Evolutionary conservation across 257 asterid species (phyloP), one percentile per base, ranked within the genome.

Genomic region (Nicotiana attenuata): DNA sequence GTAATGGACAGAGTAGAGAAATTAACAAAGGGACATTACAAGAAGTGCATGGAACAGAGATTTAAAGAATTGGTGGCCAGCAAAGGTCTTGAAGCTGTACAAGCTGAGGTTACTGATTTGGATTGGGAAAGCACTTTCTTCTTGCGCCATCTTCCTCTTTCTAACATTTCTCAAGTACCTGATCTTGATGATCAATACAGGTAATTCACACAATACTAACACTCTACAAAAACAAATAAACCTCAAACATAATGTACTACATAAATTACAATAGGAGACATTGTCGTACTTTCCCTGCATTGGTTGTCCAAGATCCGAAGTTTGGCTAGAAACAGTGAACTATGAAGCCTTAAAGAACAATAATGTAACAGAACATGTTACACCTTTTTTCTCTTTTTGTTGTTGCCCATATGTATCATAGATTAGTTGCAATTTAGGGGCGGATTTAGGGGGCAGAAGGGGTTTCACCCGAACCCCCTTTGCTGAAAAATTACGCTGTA

Each of bases 1-100:
- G 87, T 89, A 5, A 82, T 92, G 87, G 92, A 91, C 88, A 89
- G 73, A 76, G 92, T 92, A 84, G 92, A 90, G 85, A 86, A 84
- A 57, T 81, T 90, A 47, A 91, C 92, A 1, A 87, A 92, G 7
- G 92, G 85, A 41, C 90, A 91, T 86, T 92, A 92, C 91, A 90
- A 87, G 88, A 59, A 63, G 10, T 92, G 87, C 38, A 85, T 90
- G 76, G 93, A 92, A 81, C 86, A 89, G 0, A 56, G 73, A 41
- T 91, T 92, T 85, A 80, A 86, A 82, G 91, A 92, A 53, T 16
- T 90, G 66, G 24, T 89, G 8, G 89, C 86, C 6, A 87, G 85
- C 65, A 82, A 86, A 33, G 85, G 87, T 31, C 86, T 84, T 10
- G 86, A 73, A 7, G 88, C 14, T 69, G 50, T 91, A 0, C 89